Conservation (phyloP, 768 basidiomycete species). For the Amanita muscaria region DNA sequence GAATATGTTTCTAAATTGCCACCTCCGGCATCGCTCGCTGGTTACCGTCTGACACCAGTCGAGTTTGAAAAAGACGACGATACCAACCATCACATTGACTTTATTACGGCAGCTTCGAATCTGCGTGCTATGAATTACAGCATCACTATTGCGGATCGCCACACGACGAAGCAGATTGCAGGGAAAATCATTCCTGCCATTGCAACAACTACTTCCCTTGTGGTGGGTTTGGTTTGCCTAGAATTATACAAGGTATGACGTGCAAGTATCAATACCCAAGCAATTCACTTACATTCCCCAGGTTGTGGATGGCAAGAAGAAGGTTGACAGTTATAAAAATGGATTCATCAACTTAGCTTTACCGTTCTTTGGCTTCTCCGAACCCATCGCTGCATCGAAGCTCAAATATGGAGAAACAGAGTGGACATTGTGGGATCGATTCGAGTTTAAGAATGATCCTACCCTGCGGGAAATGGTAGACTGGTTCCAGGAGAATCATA, state of each 20-base stretch:
- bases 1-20: conserved; percentile 67
- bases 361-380: conserved; percentile 99
- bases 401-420: conserved; percentile 80
- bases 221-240: conserved; percentile 91
- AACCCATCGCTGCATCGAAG: conserved; percentile 87
- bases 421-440: conserved; percentile 98
- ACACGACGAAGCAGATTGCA: conserved; percentile 94
- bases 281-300: conserved; percentile 20
- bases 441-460: conserved; percentile 86
- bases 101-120: conserved; percentile 97
- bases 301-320: conserved; percentile 93
- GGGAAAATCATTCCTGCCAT: conserved; percentile 99
- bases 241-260: conserved; percentile 87
- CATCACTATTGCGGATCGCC: conserved; percentile 78
- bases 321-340: conserved; percentile 95
- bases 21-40: conserved; percentile 82
- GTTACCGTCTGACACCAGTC: conserved; percentile 91
- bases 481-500: conserved; percentile 80
- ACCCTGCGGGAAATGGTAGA: conserved; percentile 77
- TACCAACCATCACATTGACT: conserved; percentile 95
- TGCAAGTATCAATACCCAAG: background rate
- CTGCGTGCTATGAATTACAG: conserved; percentile 92
- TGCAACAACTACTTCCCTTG: conserved; percentile 94
- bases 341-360: conserved; percentile 96
- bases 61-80: conserved; percentile 99